Base-by-base conservation (phyloP, 2,329 filamentous ascomycete species). In the Dothidotthia symphoricarpi region DNA sequence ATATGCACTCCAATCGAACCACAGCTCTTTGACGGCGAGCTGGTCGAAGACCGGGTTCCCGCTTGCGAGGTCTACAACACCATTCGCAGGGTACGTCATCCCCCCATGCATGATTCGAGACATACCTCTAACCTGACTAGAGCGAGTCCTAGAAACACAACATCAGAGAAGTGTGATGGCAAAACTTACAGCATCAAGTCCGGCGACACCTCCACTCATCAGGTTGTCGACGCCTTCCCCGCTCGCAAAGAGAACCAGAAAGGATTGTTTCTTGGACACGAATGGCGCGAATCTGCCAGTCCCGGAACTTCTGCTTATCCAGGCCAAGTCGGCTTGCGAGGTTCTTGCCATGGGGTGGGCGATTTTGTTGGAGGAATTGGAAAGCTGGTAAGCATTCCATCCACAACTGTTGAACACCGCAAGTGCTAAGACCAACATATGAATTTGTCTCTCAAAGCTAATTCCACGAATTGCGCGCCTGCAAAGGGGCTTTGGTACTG, bases 171-270 rank as follows among this genome's bases (percentile, higher is more conserved):
- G 25, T 27, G 25, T 27, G 12, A 11, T 27, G 25, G 25, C 12
- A 27, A 27, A 27, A 27, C 14, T 27, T 27, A 27, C 25, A 27
- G 25, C 14, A 27, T 27, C 25, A 27, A 27, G 14, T 11, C 25
- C 14, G 25, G 25, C 25, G 25, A 27, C 25, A 27, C 25, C n/a
- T n/a, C n/a, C n/a, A n/a, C n/a, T n/a, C n/a, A n/a, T n/a, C n/a
- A n/a, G n/a, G n/a, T n/a, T 26, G 35, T 14, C 35, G 31, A 31
- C 28, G 33, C 19, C 33, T 16, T 16, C 26, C 17, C 29, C 16
- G 29, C 29, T 31, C 29, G 29, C 29, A 9, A 31, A 31, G 29
- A 16, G 29, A 31, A 31, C 29, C 17, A 31, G 29, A 31, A 31
- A 16, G 22, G 29, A 31, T 31, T 31, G 29, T 22, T 31, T 19